phyloP scores from a whole-genome alignment of 257 asterid species.

The Dorcoceras hygrometricum region DNA sequence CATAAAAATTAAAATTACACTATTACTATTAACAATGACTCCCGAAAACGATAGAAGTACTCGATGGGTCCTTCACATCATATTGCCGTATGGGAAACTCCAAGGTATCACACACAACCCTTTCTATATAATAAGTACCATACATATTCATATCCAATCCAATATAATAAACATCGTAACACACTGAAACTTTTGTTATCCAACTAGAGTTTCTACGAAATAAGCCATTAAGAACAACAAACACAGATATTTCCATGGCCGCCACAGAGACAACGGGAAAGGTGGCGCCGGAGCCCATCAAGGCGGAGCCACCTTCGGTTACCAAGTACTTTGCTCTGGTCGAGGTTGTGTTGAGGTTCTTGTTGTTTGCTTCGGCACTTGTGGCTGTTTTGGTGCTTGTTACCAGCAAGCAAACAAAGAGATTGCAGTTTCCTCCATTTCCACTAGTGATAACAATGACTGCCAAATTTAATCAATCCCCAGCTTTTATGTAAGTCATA shows the following conservation, averaged over 20 bases:
- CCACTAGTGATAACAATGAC: background rate
- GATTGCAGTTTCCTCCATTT: conserved; percentile 38
- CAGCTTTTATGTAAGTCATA: conserved; percentile 71
- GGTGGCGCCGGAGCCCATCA: conserved; percentile 11
- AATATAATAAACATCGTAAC: background rate
- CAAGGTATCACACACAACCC: background rate
- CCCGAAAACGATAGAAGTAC: too few relatives aligned
- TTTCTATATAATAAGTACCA: conserved; percentile 5
- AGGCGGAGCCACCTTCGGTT: conserved; percentile 22
- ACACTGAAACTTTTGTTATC: background rate
- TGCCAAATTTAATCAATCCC: conserved; percentile 64
- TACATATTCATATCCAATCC: conserved; percentile 6
- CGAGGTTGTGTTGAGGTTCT: conserved; percentile 59
- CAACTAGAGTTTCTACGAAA: background rate
- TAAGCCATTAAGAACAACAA: too few relatives aligned
- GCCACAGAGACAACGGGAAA: conserved; percentile 24
- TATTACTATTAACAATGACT: too few relatives aligned
- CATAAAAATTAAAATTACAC: too few relatives aligned
- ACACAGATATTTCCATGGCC: conserved; percentile 23
- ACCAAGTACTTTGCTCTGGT: conserved; percentile 25
- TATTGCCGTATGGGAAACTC: too few relatives aligned
- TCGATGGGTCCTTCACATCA: too few relatives aligned
- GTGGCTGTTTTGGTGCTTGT: conserved; percentile 62
- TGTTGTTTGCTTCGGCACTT: conserved; percentile 50
- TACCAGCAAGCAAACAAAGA: conserved; percentile 50